Conservation (phyloP, 2,329 filamentous ascomycete species). For the Orbilia oligospora region DNA sequence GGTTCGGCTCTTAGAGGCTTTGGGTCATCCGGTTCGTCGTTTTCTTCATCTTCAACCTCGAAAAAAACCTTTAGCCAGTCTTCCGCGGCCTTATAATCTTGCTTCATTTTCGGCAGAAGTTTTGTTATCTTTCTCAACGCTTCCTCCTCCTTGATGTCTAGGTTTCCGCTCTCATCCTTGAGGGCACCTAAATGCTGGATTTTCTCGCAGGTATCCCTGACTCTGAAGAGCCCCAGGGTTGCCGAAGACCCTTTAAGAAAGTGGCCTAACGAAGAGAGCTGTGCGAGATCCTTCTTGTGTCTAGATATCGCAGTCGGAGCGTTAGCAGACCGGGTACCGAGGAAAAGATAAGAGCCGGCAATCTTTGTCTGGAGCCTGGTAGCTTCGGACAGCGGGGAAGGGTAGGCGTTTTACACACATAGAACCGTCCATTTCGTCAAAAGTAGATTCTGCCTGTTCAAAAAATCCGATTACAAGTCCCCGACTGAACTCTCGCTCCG, state of each 20-base stretch:
- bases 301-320: constrained; percentile 65
- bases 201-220: constrained; percentile 94
- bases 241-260: constrained; percentile 98
- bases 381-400: neutral
- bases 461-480: constrained; percentile 94
- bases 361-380: constrained; percentile 31
- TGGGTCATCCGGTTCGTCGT: too few species aligned
- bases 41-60: neutral
- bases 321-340: constrained; percentile 13
- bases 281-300: constrained; percentile 76
- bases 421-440: constrained; percentile 83
- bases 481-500: constrained; percentile 86
- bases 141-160: constrained; percentile 60
- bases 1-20: neutral
- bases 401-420: constrained; percentile 76
- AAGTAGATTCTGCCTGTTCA: constrained; percentile 88
- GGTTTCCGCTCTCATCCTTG: constrained; percentile 82
- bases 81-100: constrained; percentile 82
- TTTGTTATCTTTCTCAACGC: constrained; percentile 78
- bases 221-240: constrained; percentile 88
- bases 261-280: constrained; percentile 87
- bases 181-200: constrained; percentile 92
- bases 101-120: constrained; percentile 79
- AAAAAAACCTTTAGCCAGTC: constrained; percentile 79
- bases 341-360: constrained; percentile 21